phyloP scores from a whole-genome alignment of 805 yeast species.

The Wickerhamiella domercqiae region DNA sequence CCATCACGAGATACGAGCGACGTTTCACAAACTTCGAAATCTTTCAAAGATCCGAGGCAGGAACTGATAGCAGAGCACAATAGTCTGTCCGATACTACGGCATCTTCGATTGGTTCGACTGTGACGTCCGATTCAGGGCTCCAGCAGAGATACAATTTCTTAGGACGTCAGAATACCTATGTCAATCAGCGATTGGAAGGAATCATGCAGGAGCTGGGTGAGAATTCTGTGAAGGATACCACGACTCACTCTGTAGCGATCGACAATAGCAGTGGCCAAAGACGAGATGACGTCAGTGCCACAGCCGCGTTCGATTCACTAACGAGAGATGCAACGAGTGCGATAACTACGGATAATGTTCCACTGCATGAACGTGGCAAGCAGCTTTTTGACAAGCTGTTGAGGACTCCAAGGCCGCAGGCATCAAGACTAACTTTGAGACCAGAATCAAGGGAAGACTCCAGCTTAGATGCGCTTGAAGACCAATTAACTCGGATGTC shows the following conservation, averaged over 20 bases:
- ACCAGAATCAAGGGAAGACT: constrained; percentile 4
- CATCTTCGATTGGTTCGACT: background rate
- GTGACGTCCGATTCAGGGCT: background rate
- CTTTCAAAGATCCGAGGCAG: no score
- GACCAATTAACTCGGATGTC: constrained; percentile 13
- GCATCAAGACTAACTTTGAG: constrained; percentile 6
- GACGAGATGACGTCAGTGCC: background rate
- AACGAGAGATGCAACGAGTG: constrained; percentile 6
- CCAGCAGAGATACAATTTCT: background rate
- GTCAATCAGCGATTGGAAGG: background rate
- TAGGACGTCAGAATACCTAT: constrained; percentile 1
- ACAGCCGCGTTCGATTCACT: background rate
- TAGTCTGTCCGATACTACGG: background rate
- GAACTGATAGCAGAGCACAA: background rate
- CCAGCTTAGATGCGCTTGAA: constrained; percentile 14
- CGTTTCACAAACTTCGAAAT: background rate
- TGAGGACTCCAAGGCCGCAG: constrained; percentile 5
- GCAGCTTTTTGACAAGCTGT: constrained; percentile 11
- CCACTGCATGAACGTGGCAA: constrained; percentile 11
- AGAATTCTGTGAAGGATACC: background rate
- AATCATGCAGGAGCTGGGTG: background rate
- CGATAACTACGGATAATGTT: constrained; percentile 6
- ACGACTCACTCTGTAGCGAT: no score
- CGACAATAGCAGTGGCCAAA: no score
- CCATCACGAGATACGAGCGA: background rate